These are phyloP conservation scores for Trichoderma cornu-damae DNA, from an alignment of 2,329 filamentous ascomycete genomes.

Conservation along the genomic window DNA sequence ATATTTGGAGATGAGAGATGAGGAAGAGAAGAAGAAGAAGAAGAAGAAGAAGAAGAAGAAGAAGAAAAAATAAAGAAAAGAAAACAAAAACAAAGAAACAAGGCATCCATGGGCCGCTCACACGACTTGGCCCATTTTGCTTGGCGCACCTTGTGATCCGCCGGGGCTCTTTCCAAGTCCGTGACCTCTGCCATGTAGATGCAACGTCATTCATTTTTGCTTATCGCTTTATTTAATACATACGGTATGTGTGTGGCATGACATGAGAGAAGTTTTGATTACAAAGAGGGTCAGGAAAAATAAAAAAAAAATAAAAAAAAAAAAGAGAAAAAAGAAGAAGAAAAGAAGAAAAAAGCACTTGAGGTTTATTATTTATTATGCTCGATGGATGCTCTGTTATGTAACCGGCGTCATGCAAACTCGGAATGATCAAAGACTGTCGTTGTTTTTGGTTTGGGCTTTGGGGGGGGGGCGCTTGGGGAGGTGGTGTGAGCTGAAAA, in stretches of 20 bases:
- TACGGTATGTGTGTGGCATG: slow-evolving; percentile 8
- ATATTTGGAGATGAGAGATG: too few relatives aligned
- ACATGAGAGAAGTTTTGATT: too few relatives aligned
- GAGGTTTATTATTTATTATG: not conserved
- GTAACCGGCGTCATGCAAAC: too few relatives aligned
- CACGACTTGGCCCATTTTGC: slow-evolving; percentile 10
- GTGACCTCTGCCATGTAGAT: slow-evolving; percentile 6
- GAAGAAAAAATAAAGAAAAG: not conserved
- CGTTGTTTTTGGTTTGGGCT: not conserved
- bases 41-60: not conserved
- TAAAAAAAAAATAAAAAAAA: too few relatives aligned
- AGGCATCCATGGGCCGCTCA: slow-evolving; percentile 1
- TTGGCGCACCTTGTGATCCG: slow-evolving; percentile 11
- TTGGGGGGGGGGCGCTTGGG: too few relatives aligned
- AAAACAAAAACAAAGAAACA: not conserved
- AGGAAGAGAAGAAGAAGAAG: not conserved
- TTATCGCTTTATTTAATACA: slow-evolving; percentile 4
- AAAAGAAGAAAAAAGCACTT: too few relatives aligned
- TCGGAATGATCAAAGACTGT: too few relatives aligned
- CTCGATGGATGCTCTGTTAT: too few relatives aligned
- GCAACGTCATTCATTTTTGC: slow-evolving; percentile 18
- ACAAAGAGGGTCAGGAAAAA: too few relatives aligned
- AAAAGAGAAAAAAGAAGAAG: too few relatives aligned
- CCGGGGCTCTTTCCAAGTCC: not conserved
- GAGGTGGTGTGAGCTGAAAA: not conserved